A percentile compares a stretch with the other conserved stretches of the same genome.
Evolutionary conservation across 106 monocot genomes (phyloP).

Genomic region (Dioscorea zingiberensis): DNA sequence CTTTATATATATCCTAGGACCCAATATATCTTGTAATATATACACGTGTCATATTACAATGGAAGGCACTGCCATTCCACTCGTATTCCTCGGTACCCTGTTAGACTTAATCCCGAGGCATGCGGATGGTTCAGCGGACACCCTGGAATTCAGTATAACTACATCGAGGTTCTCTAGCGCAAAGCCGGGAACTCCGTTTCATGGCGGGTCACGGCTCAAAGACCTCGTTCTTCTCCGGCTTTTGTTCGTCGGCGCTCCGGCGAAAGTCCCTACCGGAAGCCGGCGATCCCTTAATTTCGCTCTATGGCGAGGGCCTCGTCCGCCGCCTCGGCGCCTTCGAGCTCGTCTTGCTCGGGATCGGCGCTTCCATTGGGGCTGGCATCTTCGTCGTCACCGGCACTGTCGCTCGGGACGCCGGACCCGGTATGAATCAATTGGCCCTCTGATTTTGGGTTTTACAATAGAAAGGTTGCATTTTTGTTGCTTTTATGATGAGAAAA

Average conservation of each 20-base stretch:
- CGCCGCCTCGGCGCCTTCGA: constrained; percentile 77
- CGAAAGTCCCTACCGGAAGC: constrained; percentile 29
- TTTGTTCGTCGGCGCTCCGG: constrained; percentile 58
- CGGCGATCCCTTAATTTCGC: background rate
- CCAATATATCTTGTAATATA: no score
- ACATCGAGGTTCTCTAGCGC: no score
- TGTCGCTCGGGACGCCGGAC: constrained; percentile 87
- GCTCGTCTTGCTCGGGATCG: constrained; percentile 79
- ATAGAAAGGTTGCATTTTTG: background rate
- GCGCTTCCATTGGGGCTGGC: constrained; percentile 89
- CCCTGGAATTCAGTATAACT: no score
- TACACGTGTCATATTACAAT: no score
- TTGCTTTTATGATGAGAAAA: background rate
- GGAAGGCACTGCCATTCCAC: no score
- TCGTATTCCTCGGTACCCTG: no score
- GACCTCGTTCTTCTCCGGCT: constrained; percentile 28
- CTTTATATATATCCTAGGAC: no score
- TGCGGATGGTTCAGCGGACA: no score
- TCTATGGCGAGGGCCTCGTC: constrained; percentile 46
- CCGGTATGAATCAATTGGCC: constrained; percentile 35
- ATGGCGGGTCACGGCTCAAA: constrained; percentile 13
- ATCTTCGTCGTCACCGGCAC: constrained; percentile 98
- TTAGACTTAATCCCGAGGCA: no score
- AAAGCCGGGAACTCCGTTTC: background rate
- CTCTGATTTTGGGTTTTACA: background rate